Base-by-base conservation (phyloP, 345 rosid species). In the Brassica carinata region DNA sequence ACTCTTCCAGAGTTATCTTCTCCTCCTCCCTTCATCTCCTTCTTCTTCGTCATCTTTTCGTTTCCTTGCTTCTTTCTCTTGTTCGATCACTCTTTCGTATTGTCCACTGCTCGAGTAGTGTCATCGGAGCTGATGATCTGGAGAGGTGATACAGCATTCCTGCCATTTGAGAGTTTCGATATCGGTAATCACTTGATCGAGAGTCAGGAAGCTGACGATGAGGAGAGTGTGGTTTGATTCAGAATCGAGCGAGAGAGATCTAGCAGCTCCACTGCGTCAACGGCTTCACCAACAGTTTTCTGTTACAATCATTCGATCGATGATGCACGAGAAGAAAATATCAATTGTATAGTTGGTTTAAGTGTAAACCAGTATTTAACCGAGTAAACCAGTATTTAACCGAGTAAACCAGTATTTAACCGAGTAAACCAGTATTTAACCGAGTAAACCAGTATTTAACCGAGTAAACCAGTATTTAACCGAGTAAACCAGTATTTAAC, bases 91-190 rank as follows among this genome's bases (percentile, higher is more conserved):
- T 74, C 7, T 71, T 34, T 30, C 23, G 23, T 19, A 19, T 19
- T 19, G 23, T 19, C 23, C 23, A 3, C 48, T 2, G 9, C 53
- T 26, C 1, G 63, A 36, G 71, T 34, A 34, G 2, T 7, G 34
- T 69, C 1, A 14, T 64, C 69, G 17, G 83, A 64, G 23, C n/a
- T 75, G 77, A 81, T 40, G 72, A 64, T 27, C 68, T 75, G 53
- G 72, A 81, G 80, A 81, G 18, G 84, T 81, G 3, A 81, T 8
- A 8, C 80, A 55, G 7, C 84, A 81, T 11, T 81, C 80, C 76
- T 81, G 84, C 80, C 80, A 81, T 76, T 81, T 81, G 40, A 81
- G 77, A 58, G 33, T 55, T 76, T 81, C 80, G 17, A 81, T 76
- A 33, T 81, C 84, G 45, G 23, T 45, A 45, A 65, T 81, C 4